Evolutionary conservation across 345 rosid genomes (phyloP).

Genomic region (Raphanus raphanistrum): DNA sequence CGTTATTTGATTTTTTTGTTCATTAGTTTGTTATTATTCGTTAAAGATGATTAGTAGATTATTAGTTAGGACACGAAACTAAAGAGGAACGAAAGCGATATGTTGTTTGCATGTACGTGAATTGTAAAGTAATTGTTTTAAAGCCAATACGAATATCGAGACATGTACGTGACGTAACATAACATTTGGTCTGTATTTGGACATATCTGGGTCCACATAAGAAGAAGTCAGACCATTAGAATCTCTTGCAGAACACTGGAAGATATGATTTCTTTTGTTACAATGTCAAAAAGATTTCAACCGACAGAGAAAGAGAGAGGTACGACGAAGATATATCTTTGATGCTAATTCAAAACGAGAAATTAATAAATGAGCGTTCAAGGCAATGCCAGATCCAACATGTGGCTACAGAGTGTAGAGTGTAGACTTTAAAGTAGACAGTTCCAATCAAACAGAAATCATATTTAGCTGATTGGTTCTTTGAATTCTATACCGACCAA

Average conservation of each 20-base stretch:
- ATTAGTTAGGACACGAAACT: background rate
- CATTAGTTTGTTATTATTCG: background rate
- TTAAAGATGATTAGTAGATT: background rate
- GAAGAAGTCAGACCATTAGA: constrained; percentile 34
- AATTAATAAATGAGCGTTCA: constrained; percentile 25
- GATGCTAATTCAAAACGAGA: background rate
- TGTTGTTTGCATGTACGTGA: constrained; percentile 10
- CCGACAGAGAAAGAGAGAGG: constrained; percentile 37
- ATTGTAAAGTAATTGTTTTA: background rate
- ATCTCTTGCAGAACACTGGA: constrained; percentile 37
- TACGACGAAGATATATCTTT: constrained; percentile 26
- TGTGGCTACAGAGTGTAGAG: constrained; percentile 1
- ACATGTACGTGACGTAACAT: constrained; percentile 39
- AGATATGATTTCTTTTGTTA: constrained; percentile 19
- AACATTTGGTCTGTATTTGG: constrained; percentile 36
- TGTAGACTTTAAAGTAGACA: background rate
- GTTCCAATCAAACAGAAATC: background rate
- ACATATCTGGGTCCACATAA: constrained; percentile 33
- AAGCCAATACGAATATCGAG: constrained; percentile 42
- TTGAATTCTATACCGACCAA: background rate
- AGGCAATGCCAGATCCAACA: background rate
- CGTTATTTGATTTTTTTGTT: background rate
- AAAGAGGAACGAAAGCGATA: constrained; percentile 17
- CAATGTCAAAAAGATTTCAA: constrained; percentile 20
- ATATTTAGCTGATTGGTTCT: background rate